phyloP scores from a whole-genome alignment of 495 filamentous ascomycete genomes.

The Letharia lupina region DNA sequence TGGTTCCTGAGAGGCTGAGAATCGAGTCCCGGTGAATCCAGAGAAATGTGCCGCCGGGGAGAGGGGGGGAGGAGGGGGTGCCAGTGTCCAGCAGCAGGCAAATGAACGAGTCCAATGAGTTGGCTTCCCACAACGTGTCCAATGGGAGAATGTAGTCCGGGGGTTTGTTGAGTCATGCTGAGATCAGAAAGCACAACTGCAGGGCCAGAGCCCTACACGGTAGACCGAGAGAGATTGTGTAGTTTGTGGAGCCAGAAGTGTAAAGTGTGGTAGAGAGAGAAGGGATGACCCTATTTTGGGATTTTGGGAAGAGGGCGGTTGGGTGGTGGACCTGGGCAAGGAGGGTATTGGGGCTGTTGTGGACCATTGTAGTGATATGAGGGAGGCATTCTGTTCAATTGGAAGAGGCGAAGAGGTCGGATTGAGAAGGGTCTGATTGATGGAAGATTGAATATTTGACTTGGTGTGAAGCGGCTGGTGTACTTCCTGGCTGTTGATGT shows the following conservation, averaged over 20 bases:
- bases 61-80: not conserved
- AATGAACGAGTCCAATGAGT: not conserved
- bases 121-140: conserved; percentile 1
- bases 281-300: conserved; percentile 18
- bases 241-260: not conserved
- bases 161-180: not conserved
- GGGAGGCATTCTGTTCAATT: conserved; percentile 21
- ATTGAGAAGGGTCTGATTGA: conserved; percentile 40
- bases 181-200: not conserved
- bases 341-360: conserved; percentile 21
- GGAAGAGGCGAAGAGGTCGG: conserved; percentile 60
- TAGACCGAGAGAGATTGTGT: not conserved
- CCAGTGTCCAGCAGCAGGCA: conserved; percentile 14
- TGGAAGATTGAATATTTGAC: not conserved
- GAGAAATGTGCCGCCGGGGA: not conserved
- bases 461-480: not conserved
- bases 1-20: not conserved
- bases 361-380: conserved; percentile 17
- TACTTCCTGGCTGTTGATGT: not conserved
- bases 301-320: conserved; percentile 27
- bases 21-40: conserved; percentile 4
- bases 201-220: not conserved
- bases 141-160: not conserved
- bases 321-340: conserved; percentile 26
- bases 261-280: not conserved